phyloP scores from a whole-genome alignment of 75 land plant genomes.

The Larix kaempferi region DNA sequence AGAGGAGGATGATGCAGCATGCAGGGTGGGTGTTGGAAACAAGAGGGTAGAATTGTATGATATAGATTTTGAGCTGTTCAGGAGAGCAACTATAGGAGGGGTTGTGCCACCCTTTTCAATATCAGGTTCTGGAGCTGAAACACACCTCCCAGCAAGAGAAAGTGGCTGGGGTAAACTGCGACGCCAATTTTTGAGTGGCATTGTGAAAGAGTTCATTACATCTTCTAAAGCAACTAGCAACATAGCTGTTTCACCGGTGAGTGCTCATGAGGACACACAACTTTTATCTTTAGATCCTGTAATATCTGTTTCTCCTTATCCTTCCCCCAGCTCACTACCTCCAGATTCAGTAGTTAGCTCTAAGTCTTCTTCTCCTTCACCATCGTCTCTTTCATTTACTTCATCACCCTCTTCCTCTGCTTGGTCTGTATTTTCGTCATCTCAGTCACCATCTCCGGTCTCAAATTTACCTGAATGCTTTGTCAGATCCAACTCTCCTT shows the following conservation, averaged over 20 bases:
- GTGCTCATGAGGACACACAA: background rate
- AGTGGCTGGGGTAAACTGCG: constrained; percentile 33
- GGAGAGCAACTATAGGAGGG: constrained; percentile 27
- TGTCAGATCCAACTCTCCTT: background rate
- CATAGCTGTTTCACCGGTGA: background rate
- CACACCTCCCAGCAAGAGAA: constrained; percentile 37
- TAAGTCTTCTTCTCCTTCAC: constrained; percentile 17
- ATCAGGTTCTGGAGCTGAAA: constrained; percentile 18
- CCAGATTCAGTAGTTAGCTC: background rate
- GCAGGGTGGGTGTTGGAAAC: constrained; percentile 10
- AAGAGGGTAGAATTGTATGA: constrained; percentile 36
- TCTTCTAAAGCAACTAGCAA: constrained; percentile 9
- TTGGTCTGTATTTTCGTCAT: constrained; percentile 6
- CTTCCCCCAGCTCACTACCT: constrained; percentile 8
- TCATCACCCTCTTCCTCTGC: constrained; percentile 14
- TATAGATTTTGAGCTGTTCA: constrained; percentile 39
- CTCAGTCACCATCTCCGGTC: constrained; percentile 7
- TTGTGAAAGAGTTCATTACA: constrained; percentile 15
- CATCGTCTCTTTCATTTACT: constrained; percentile 6
- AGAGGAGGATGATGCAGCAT: background rate
- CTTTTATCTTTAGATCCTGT: constrained; percentile 3
- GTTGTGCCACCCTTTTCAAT: constrained; percentile 32
- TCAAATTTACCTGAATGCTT: constrained; percentile 10
- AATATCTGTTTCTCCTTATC: constrained; percentile 3
- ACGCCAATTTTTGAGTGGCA: constrained; percentile 30